These are phyloP conservation scores for Xanthoconium separans DNA, from an alignment of 1,284 basidiomycete genomes.

Conservation along the genomic window DNA sequence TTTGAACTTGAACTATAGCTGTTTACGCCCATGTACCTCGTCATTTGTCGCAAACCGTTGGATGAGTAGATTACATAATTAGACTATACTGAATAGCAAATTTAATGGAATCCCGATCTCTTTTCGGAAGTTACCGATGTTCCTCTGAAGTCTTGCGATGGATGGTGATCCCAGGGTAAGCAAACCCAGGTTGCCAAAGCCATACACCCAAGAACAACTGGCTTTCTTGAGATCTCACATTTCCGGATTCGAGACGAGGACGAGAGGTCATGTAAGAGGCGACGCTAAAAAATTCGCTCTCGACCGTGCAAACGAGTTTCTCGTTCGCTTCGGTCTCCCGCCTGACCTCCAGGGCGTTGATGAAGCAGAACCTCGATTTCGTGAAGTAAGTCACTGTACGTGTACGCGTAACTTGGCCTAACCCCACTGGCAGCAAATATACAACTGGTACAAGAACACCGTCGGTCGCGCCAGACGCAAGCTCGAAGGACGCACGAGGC, in stretches of 20 bases:
- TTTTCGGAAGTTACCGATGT: conserved; percentile 24
- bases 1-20: conserved; percentile 42
- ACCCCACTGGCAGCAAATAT: conserved; percentile 53
- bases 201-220: conserved; percentile 50
- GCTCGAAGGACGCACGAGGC: conserved; percentile 49
- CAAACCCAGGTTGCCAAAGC: conserved; percentile 59
- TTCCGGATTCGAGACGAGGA: conserved; percentile 52
- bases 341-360: conserved; percentile 49
- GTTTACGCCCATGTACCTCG: conserved; percentile 82
- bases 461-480: conserved; percentile 55
- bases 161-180: conserved; percentile 35
- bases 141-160: conserved; percentile 16
- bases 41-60: conserved; percentile 63
- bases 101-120: conserved; percentile 28
- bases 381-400: too few relatives aligned
- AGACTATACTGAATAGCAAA: neutral
- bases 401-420: neutral
- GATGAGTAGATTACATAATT: conserved; percentile 5
- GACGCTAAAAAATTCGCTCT: conserved; percentile 64
- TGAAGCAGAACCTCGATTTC: conserved; percentile 54
- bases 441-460: conserved; percentile 70
- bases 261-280: conserved; percentile 47
- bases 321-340: conserved; percentile 53
- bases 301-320: conserved; percentile 57
- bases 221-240: conserved; percentile 50